phyloP scores from a whole-genome alignment of 805 yeast genomes.

The Lipomyces lipofer region DNA sequence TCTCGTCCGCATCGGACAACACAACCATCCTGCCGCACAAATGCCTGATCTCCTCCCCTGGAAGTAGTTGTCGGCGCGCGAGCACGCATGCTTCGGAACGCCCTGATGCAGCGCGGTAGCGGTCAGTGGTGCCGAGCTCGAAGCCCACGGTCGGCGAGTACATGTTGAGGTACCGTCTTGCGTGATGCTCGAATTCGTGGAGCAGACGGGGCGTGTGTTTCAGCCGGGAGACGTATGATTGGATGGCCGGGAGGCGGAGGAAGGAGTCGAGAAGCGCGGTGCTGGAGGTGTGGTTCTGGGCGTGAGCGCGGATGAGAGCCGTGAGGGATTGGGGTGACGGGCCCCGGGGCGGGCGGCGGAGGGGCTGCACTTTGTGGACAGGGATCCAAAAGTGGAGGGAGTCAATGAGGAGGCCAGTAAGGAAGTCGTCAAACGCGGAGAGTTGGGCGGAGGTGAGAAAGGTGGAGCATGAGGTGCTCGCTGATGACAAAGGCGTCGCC shows the following conservation, averaged over 20 bases:
- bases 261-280: constrained; percentile 6
- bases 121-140: constrained; percentile 47
- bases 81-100: constrained; percentile 45
- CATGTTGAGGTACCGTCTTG: constrained; percentile 42
- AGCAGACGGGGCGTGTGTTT: constrained; percentile 18
- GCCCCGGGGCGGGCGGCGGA: constrained; percentile 20
- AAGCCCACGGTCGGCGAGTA: constrained; percentile 45
- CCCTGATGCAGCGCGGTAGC: constrained; percentile 41
- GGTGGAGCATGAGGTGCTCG: too few relatives aligned
- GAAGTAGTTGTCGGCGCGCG: constrained; percentile 38
- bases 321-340: constrained; percentile 11
- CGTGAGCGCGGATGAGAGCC: constrained; percentile 4
- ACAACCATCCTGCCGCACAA: constrained; percentile 45
- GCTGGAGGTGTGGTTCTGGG: background rate
- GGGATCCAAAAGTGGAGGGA: constrained; percentile 23
- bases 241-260: constrained; percentile 10
- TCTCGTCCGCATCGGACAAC: constrained; percentile 39
- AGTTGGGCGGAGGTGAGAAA: constrained; percentile 25
- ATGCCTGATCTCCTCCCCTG: constrained; percentile 41
- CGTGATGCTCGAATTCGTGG: constrained; percentile 43
- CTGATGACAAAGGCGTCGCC: too few relatives aligned
- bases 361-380: constrained; percentile 26
- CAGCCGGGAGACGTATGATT: constrained; percentile 13
- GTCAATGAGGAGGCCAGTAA: constrained; percentile 26
- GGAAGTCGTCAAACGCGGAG: constrained; percentile 23